Evolutionary conservation across 1,139 yeast species (phyloP), one percentile per base, ranked within the genome.

Genomic region (Suhomyces yuchorum): DNA sequence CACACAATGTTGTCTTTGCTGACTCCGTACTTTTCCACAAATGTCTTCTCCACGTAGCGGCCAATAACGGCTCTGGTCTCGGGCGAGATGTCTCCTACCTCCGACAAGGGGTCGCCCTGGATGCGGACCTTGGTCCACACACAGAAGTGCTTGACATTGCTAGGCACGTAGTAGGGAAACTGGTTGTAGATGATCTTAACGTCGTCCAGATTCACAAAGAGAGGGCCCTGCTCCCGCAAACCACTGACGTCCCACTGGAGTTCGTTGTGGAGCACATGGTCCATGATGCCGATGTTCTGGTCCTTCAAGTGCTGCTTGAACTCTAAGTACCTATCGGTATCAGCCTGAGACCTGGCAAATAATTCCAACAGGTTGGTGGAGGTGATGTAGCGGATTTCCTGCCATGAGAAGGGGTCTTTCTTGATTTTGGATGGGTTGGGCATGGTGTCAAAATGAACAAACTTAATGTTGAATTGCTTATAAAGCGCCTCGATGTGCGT

Each of bases 1-100:
- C 88, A 83, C 3, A 73, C 57, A 11, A 83, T 57, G 45, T 77
- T 63, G 6, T 70, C 69, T 48, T 65, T 51, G 1, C 60, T 54
- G 17, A 80, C 56, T 0, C 73, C 73, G 34, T 75, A 59, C 38
- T 62, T 61, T 32, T 71, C 65, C 32, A 75, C 68, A 58, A 82
- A 81, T 0, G 82, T 79, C 52, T 70, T 67, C 11, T 61, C 52
- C 22, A 80, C 63, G 51, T 77, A 80, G 40, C 49, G 54, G 42
- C 72, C 73, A 8, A 80, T 73, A 3, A 68, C 52, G 1, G 51
- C 53, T 49, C 75, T 70, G 3, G 78, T 72, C 11, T 59, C 54
- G 0, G 58, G 47, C 12, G 77, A 65, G 26, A 80, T 75, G 56
- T 80, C 85, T 0, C 85, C 85, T 17, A 52, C 43, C 1, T 61